Conservation (phyloP, 192 early-diverging fungal species). For the Endogone sp. region DNA sequence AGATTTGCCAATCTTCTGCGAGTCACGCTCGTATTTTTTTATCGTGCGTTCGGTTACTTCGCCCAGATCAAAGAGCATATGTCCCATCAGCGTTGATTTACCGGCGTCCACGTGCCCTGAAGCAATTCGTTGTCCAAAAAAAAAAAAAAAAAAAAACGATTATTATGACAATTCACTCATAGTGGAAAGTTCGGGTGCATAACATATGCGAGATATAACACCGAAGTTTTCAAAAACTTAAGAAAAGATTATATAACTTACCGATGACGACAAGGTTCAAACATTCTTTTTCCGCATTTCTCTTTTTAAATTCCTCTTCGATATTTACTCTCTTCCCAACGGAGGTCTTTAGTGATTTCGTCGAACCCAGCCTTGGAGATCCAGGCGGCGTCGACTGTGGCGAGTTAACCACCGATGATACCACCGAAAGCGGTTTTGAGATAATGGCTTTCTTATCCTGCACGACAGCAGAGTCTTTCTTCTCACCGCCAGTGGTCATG, state of each 20-base stretch:
- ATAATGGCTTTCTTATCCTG: neutral
- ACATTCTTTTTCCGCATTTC: slow-evolving; percentile 58
- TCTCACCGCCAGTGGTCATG: neutral
- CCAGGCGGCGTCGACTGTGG: neutral
- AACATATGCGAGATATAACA: slow-evolving; percentile 11
- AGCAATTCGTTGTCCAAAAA: too few relatives aligned
- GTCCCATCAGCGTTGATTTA: slow-evolving; percentile 96
- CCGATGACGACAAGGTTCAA: slow-evolving; percentile 89
- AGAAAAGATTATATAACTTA: too few relatives aligned
- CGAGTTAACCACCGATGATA: neutral
- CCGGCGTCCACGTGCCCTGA: slow-evolving; percentile 97
- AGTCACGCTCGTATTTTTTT: slow-evolving; percentile 83
- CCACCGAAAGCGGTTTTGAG: neutral
- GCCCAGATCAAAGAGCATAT: slow-evolving; percentile 83
- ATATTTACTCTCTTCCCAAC: slow-evolving; percentile 64
- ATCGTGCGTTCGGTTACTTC: slow-evolving; percentile 87
- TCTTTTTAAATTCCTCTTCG: slow-evolving; percentile 63
- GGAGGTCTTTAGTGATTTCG: slow-evolving; percentile 21
- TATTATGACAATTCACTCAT: slow-evolving; percentile 1
- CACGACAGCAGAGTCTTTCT: neutral
- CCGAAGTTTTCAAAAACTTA: too few relatives aligned
- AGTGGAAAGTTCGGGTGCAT: slow-evolving; percentile 9
- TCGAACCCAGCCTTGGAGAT: slow-evolving; percentile 10
- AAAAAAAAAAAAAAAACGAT: too few relatives aligned
- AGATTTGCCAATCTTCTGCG: slow-evolving; percentile 90